phyloP scores from a whole-genome alignment of 805 yeast genomes.

The Ascoidea rubescens region DNA sequence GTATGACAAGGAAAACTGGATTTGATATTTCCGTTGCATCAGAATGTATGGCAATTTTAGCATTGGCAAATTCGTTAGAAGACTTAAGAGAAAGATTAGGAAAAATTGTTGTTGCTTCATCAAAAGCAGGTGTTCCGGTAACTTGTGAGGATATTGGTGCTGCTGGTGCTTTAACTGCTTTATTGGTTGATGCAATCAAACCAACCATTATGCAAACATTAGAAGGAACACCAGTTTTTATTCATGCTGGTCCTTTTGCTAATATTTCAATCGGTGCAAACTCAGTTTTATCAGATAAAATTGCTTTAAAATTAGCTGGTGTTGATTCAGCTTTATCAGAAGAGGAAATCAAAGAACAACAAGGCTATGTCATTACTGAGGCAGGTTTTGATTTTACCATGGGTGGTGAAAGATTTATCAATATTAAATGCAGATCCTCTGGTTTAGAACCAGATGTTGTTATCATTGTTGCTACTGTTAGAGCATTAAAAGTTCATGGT shows the following conservation, averaged over 20 bases:
- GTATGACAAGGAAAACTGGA: conserved; percentile 58
- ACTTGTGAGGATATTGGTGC: conserved; percentile 78
- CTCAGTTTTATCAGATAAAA: conserved; percentile 67
- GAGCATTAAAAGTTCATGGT: conserved; percentile 79
- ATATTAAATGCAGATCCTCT: conserved; percentile 73
- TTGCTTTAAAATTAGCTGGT: conserved; percentile 73
- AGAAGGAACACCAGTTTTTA: conserved; percentile 80
- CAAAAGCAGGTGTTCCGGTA: conserved; percentile 54
- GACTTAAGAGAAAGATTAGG: conserved; percentile 70
- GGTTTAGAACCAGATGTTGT: conserved; percentile 68
- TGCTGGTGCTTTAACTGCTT: conserved; percentile 77
- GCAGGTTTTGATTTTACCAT: conserved; percentile 85
- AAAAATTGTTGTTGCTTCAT: conserved; percentile 59
- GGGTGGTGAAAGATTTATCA: conserved; percentile 84
- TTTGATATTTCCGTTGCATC: conserved; percentile 79
- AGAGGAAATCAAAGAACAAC: conserved; percentile 31
- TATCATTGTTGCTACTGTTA: conserved; percentile 70
- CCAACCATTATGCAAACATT: conserved; percentile 81
- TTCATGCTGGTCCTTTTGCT: conserved; percentile 85
- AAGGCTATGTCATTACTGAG: conserved; percentile 74
- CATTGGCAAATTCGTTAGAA: conserved; percentile 52
- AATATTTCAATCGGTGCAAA: conserved; percentile 81
- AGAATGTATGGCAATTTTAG: conserved; percentile 77
- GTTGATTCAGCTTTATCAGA: conserved; percentile 31
- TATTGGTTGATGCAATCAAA: conserved; percentile 69